Evolutionary conservation across 495 filamentous ascomycete species (phyloP), one percentile per base, ranked within the genome.

Genomic region (Tuber microsphaerosporum): DNA sequence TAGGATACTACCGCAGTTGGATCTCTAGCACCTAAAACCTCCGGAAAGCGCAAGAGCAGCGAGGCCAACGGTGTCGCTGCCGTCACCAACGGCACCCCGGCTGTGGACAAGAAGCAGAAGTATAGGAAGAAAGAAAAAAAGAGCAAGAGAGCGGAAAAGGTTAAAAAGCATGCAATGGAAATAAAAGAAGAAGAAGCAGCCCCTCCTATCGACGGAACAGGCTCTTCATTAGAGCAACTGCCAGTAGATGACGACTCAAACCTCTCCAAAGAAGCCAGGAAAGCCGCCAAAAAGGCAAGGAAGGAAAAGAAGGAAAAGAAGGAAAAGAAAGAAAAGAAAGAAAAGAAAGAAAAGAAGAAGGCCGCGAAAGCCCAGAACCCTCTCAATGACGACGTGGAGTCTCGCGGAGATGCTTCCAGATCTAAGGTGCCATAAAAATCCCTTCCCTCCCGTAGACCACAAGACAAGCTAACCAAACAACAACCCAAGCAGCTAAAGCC

Each of bases 261-360:
- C 48, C 46, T 73, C n/a, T 79, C 77, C 17, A 79, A 76, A 26
- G 79, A 82, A 4, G 76, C 80, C 39, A 79, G n/a, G 45, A 80
- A 82, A 48, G 70, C 75, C 39, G 75, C 79, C 41, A 78, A 73
- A 34, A 81, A 84, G 72, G 77, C 61, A 1, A 78, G 78, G 31
- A 85, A 85, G 79, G 77, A 43, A 43, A 78, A 72, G 26, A 81
- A 84, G 72, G 77, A 48, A 1, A 78, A 78, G n/a, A 81, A 84
- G 51, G 80, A 80, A 45, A 81, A 82, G 61, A 83, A 83, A 72
- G 41, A 75, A 22, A 77, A 79, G 70, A 78, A 77, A n/a, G 80
- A 80, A 45, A 81, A 82, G 61, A 83, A 83, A 72, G 41, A 75
- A 22, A 77, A 79, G 70, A 78, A 77, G 77, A 26, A n/a, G 46